Evolutionary conservation across 352 stramenopile species (phyloP).

Genomic region (Pseudoperonospora humuli): DNA sequence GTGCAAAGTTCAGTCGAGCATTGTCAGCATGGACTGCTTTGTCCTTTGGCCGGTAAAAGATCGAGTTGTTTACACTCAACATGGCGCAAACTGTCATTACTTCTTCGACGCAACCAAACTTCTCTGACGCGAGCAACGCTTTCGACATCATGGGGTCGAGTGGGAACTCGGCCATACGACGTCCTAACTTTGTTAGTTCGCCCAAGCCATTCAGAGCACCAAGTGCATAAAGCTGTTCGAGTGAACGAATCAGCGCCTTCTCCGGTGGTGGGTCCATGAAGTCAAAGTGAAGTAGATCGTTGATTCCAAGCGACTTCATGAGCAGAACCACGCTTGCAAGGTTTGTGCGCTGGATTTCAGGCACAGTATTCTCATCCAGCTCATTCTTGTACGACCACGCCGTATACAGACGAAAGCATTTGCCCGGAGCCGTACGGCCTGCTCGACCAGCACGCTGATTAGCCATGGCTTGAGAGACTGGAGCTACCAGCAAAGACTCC

Average conservation of each 20-base stretch:
- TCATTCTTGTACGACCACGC: slow-evolving; percentile 98
- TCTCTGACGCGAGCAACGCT: slow-evolving; percentile 85
- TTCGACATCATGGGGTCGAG: slow-evolving; percentile 94
- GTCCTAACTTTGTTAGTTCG: slow-evolving; percentile 94
- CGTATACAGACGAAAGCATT: slow-evolving; percentile 99
- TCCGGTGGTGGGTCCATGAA: slow-evolving; percentile 99
- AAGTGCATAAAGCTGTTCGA: slow-evolving; percentile 98
- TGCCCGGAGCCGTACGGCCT: slow-evolving; percentile 94
- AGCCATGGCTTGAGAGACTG: slow-evolving; percentile 95
- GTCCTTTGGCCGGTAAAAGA: slow-evolving; percentile 99
- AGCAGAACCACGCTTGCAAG: slow-evolving; percentile 96
- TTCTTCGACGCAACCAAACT: slow-evolving; percentile 89
- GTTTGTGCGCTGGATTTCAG: slow-evolving; percentile 95
- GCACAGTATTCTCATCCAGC: slow-evolving; percentile 97
- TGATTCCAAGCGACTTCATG: slow-evolving; percentile 98
- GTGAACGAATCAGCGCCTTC: slow-evolving; percentile 96
- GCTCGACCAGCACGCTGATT: slow-evolving; percentile 94
- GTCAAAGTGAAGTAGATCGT: slow-evolving; percentile 99
- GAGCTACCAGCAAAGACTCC: slow-evolving; percentile 98
- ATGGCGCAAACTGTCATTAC: slow-evolving; percentile 97
- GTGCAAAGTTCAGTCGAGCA: slow-evolving; percentile 96
- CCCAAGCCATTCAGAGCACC: slow-evolving; percentile 98
- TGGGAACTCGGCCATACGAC: slow-evolving; percentile 95
- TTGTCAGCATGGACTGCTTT: slow-evolving; percentile 98
- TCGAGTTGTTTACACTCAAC: slow-evolving; percentile 95